Conservation (phyloP, 768 basidiomycete genomes). For the Gelatoporia subvermispora region DNA sequence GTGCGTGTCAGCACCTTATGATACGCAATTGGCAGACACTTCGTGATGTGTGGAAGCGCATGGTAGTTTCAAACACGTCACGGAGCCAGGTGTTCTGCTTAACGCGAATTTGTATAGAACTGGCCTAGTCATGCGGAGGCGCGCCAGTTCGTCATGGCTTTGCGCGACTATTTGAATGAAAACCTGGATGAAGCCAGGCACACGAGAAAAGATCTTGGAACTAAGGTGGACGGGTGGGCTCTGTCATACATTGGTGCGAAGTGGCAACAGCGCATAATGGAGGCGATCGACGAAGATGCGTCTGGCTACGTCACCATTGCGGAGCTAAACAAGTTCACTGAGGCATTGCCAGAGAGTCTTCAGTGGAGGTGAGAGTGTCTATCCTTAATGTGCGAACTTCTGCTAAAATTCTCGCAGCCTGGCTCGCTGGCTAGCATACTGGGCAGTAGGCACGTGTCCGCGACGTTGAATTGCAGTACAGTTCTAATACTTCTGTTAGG, state of each 20-base stretch:
- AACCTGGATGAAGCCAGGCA: background rate
- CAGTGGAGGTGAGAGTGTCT: constrained; percentile 15
- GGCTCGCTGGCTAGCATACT: constrained; percentile 28
- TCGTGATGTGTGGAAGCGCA: no score
- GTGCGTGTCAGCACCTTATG: no score
- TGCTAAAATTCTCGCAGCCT: constrained; percentile 11
- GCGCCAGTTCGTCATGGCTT: no score
- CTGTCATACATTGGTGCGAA: constrained; percentile 28
- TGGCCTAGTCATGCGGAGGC: no score
- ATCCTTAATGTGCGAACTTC: background rate
- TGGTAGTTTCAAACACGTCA: no score
- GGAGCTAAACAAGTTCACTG: constrained; percentile 30
- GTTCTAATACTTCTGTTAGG: constrained; percentile 6
- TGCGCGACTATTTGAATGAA: no score
- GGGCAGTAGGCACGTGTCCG: constrained; percentile 26
- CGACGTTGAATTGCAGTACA: background rate
- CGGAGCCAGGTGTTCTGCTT: no score
- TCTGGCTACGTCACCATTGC: constrained; percentile 33
- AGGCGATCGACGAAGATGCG: constrained; percentile 38
- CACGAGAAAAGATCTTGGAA: background rate
- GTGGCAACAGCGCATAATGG: constrained; percentile 29
- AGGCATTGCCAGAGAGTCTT: constrained; percentile 23
- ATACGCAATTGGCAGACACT: no score
- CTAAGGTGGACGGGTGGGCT: constrained; percentile 28
- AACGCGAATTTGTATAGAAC: no score